Base-by-base conservation (phyloP, 1,284 basidiomycete genomes). In the Inonotus hispidus region DNA sequence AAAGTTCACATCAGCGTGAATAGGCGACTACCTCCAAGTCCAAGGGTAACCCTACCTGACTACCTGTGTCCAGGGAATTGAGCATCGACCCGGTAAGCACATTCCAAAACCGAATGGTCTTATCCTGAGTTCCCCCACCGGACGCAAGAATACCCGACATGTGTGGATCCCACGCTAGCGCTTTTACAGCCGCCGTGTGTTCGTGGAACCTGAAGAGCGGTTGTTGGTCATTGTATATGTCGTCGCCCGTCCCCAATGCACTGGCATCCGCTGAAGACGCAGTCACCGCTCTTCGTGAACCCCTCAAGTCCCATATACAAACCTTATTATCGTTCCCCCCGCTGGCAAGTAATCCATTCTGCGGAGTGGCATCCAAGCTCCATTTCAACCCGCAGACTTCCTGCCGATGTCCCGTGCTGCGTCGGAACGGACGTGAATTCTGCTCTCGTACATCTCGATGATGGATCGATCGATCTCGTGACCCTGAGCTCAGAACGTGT, bases 321-420 rank as follows among this genome's bases (percentile, higher is more conserved):
- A 99, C 89, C 76, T 97, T 96, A 76, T 99, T 99, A 75, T 99
- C 97, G 73, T 99, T 99, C 0, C 96, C 96, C 1, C 97, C 96
- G 64, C 91, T 94, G 3, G 96, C 96, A 1, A 99, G 82, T 66
- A 86, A 87, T 56, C 89, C 88, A 5, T 80, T 79, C 56, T 80
- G 75, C 35, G 74, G 71, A 61, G 79, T 81, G 10, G 78, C 79
- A 56, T 85, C 82, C 2, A 80, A 77, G 68, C 91, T 95, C 96
- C 95, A 99, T 63, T 93, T 90, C 50, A 99, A 77, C 0, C 97
- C 96, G 71, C 97, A 99, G 2, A 99, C 94, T 72, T 99, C 96
- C 71, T 99, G 97, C 53, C 89, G 82, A 73, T 98, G 95, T 0
- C 90, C 93, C 0, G 85, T 77, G 60, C 93, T 87, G 60, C 84